Evolutionary conservation across 2,329 filamentous ascomycete species (phyloP), one percentile per base, ranked within the genome.

Genomic region (Lachnellula subtilissima): DNA sequence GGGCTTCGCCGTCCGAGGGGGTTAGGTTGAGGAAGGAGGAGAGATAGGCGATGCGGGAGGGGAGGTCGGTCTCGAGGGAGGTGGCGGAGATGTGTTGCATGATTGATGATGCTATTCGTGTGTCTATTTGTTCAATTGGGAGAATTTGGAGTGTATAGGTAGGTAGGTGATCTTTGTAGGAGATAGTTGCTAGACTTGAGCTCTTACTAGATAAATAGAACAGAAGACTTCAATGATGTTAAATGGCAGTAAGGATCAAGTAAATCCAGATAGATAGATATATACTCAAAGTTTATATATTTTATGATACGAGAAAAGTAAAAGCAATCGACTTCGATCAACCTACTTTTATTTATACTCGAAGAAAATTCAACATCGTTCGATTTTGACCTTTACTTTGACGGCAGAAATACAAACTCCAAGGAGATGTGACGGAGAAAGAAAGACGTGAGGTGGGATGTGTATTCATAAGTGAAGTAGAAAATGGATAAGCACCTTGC

Each of bases 81-180:
- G 55, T 15, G 19, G 65, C 22, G 42, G 61, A 48, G 50, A 70
- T 67, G 50, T 69, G 66, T 48, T 69, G 63, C 66, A 70, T 70
- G 43, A 23, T 61, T 40, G 37, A 53, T 40, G n/a, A 2, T 19
- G 39, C 4, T 14, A 22, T 45, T 32, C 12, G 17, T 43, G 19
- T n/a, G 39, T 35, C 49, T 28, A n/a, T n/a, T 36, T 23, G 35
- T 50, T 37, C 25, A 19, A 36, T 50, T 17, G 9, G 6, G 28
- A n/a, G 11, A 11, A n/a, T 9, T 45, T 52, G 23, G 40, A 22
- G 50, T 17, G 35, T 17, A 15, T 17, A 42, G 5, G 6, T n/a
- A 17, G 37, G 37, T 40, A 15, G 14, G 14, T n/a, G 37, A 17
- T 15, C 4, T 9, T 19, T 17, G 15, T 42, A 4, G 15, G 17